These are phyloP conservation scores for Solanum phureja DNA, from an alignment of 257 asterid genomes.

Conservation along the genomic window DNA sequence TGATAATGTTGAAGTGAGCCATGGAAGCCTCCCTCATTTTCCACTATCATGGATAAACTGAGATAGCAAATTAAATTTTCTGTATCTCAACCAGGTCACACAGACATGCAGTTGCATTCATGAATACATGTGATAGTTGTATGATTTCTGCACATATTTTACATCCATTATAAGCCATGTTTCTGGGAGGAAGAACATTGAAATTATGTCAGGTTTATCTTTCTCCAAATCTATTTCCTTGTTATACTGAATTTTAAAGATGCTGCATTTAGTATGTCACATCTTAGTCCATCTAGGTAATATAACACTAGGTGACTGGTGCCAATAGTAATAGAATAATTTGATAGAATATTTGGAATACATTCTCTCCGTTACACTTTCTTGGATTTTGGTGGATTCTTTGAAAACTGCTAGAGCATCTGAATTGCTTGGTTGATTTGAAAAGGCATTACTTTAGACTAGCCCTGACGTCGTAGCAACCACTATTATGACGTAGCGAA, in stretches of 20 bases:
- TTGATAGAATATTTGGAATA: background rate
- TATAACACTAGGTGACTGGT: background rate
- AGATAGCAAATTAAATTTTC: constrained; percentile 13
- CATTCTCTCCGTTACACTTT: background rate
- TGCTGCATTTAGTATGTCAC: background rate
- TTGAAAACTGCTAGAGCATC: background rate
- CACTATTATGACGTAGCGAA: no score
- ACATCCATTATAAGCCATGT: background rate
- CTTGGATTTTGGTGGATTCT: background rate
- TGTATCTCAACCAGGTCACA: constrained; percentile 36
- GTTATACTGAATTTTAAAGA: background rate
- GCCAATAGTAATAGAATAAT: background rate
- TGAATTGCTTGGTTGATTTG: background rate
- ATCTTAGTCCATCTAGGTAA: background rate
- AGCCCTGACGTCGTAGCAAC: background rate
- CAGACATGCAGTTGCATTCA: constrained; percentile 27
- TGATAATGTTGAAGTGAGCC: no score
- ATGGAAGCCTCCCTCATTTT: no score
- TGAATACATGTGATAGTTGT: background rate
- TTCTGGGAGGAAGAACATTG: background rate
- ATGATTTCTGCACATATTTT: background rate
- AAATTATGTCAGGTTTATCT: background rate
- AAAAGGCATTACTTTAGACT: background rate
- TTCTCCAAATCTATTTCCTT: no score
- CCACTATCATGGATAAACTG: no score